phyloP scores from a whole-genome alignment of 345 rosid genomes.

The Hypericum perforatum region DNA sequence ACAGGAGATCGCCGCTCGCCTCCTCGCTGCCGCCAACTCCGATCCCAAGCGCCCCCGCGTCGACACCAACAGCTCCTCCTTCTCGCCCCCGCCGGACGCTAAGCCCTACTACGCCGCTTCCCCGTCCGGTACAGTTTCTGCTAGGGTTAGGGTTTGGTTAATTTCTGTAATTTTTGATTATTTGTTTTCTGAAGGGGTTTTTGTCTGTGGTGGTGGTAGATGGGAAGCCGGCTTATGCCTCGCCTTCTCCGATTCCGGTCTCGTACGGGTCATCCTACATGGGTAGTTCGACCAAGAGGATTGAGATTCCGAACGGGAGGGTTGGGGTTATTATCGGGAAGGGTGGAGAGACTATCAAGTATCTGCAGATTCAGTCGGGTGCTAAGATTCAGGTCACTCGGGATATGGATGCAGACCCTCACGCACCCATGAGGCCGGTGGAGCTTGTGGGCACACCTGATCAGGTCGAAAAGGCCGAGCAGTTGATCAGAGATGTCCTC shows the following conservation, averaged over 20 bases:
- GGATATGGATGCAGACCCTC: conserved; percentile 25
- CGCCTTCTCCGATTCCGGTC: conserved; percentile 9
- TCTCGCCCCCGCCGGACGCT: not conserved
- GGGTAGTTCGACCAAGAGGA: conserved; percentile 9
- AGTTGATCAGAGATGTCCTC: conserved; percentile 16
- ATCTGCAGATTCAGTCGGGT: conserved; percentile 17
- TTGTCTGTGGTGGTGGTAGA: too few species aligned
- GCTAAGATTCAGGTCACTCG: conserved; percentile 19
- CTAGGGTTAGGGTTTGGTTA: not conserved
- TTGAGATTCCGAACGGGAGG: conserved; percentile 21
- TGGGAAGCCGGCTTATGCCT: not conserved
- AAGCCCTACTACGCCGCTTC: conserved; percentile 8
- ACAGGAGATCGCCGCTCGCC: conserved; percentile 17
- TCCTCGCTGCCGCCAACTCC: conserved; percentile 13
- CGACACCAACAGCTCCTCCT: conserved; percentile 1
- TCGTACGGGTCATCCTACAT: conserved; percentile 5
- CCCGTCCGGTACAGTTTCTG: conserved; percentile 3
- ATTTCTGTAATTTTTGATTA: too few species aligned
- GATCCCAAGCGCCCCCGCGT: conserved; percentile 19
- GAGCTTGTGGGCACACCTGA: conserved; percentile 19
- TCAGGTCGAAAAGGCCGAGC: conserved; percentile 19
- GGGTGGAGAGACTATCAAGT: conserved; percentile 21
- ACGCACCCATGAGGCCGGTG: conserved; percentile 18
- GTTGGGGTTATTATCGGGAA: conserved; percentile 24
- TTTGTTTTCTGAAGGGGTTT: too few species aligned